Evolutionary conservation across 2,329 filamentous ascomycete species (phyloP), one percentile per base, ranked within the genome.

Genomic region (Arthrinium phaeospermum): DNA sequence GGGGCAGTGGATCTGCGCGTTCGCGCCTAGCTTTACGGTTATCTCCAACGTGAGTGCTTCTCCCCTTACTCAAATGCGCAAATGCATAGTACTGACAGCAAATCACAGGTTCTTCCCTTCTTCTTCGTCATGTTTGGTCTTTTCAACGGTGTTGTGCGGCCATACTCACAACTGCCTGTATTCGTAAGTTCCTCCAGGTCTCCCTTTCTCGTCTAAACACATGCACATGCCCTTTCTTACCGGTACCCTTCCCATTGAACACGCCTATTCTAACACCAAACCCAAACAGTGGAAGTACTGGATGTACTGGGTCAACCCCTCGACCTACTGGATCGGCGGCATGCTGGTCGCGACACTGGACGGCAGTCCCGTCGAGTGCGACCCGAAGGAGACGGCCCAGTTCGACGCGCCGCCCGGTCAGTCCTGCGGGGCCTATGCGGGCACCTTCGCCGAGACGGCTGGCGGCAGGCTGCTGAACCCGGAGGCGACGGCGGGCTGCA

Each of bases 1-100:
- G 93, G 94, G 92, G 27, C 93, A 95, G 80, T 96, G 93, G 93
- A 94, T 96, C 76, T 93, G 91, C 74, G 93, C 94, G 0, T 95
- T 95, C 81, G 92, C 93, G 0, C 93, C 93, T 0, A 91, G 87
- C 53, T 94, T 94, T 82, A 94, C 92, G 0, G 92, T 94, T 74
- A 94, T 95, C 75, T 90, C 90, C 61, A 94, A 95, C 78, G 83
- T 82, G 73, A 82, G 83, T 79, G 5, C 19, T 78, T 47, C 12
- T 19, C 14, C 12, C n/a, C 14, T 53, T n/a, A 12, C 41, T 12
- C 19, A 22, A 2, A 13, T 8, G n/a, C 10, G 41, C 6, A 12
- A n/a, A 3, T 64, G 57, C 34, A n/a, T 14, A 13, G n/a, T 19
- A 34, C 57, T 64, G n/a, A 64, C 16, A 0, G 3, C 22, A 4